These are phyloP conservation scores for Stachybotrys chlorohalonatus DNA, from an alignment of 2,329 filamentous ascomycete genomes.

Conservation along the genomic window DNA sequence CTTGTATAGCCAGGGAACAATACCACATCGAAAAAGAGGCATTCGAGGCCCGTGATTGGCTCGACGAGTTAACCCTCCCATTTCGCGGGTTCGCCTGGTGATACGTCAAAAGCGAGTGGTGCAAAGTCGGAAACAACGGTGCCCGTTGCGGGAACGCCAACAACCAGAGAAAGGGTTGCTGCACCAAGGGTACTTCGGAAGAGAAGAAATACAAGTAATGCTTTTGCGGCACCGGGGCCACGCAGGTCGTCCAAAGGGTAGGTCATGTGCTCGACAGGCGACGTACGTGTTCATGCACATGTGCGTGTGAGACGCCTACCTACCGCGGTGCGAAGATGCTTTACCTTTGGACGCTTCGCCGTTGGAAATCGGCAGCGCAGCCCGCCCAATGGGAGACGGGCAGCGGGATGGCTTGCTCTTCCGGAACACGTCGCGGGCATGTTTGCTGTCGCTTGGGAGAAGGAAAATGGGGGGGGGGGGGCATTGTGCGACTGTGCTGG, in stretches of 20 bases:
- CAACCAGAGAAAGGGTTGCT: not conserved
- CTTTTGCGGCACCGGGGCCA: too few relatives aligned
- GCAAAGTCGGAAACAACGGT: not conserved
- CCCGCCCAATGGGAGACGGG: not conserved
- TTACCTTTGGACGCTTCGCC: not conserved
- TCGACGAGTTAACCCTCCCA: not conserved
- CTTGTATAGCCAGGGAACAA: not conserved
- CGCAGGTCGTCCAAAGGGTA: not conserved
- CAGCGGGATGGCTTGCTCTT: too few relatives aligned
- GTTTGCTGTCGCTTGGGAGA: too few relatives aligned
- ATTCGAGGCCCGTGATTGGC: not conserved
- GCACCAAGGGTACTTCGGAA: too few relatives aligned
- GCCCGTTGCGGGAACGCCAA: not conserved
- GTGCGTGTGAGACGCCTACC: not conserved
- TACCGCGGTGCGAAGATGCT: not conserved
- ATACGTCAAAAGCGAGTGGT: not conserved
- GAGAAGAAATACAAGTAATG: too few relatives aligned
- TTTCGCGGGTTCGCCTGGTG: not conserved
- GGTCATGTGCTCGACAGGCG: not conserved
- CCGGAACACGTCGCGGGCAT: too few relatives aligned
- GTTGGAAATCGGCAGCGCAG: not conserved
- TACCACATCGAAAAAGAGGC: not conserved
- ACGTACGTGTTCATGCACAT: not conserved
- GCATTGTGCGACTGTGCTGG: too few relatives aligned
- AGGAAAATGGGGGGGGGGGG: too few relatives aligned